Evolutionary conservation across 2,329 filamentous ascomycete genomes (phyloP), one percentile per base, ranked within the genome.

Genomic region (Pseudogymnoascus sp.): DNA sequence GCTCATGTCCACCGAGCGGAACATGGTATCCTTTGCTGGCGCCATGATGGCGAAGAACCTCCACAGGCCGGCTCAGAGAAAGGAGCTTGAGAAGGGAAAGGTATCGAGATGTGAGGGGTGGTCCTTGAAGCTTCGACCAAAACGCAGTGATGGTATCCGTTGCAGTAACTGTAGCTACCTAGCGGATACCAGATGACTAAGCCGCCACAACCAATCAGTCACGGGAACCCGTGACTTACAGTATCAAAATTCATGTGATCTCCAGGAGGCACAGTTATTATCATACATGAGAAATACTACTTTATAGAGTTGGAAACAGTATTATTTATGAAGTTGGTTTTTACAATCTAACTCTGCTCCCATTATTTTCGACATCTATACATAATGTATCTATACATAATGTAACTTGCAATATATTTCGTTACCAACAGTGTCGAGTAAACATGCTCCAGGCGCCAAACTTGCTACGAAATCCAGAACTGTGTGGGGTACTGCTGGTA

Each of bases 1-100:
- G 84, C 92, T 97, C 95, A 99, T 99, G 79, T 97, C 91, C 90
- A 92, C 91, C 76, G 95, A 99, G 85, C 96, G 93, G 88, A 99
- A 97, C 82, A 97, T 90, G 78, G 93, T 96, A 80, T 97, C 92
- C 80, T 91, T 80, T 75, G 80, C 78, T 69, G 83, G 80, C 77
- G 84, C 85, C 86, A 88, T 89, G 68, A 68, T 77, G 33, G 61
- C 40, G 18, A 59, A 62, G 61, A 60, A 40, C 28, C 33, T 60
- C 33, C 58, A 38, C 58, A 60, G 28, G 58, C 49, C 49, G 49
- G 7, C 49, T 55, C 49, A 55, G 49, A 60, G 58, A 38, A 60
- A 25, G 38, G 33, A 23, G 58, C 38, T 38, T 38, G 58, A 41
- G 33, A 60, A 60, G 58, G 33, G 40, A 60, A 60, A 40, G 33